Base-by-base conservation (phyloP, 352 stramenopile genomes). In the Stramenopiles sp. region DNA sequence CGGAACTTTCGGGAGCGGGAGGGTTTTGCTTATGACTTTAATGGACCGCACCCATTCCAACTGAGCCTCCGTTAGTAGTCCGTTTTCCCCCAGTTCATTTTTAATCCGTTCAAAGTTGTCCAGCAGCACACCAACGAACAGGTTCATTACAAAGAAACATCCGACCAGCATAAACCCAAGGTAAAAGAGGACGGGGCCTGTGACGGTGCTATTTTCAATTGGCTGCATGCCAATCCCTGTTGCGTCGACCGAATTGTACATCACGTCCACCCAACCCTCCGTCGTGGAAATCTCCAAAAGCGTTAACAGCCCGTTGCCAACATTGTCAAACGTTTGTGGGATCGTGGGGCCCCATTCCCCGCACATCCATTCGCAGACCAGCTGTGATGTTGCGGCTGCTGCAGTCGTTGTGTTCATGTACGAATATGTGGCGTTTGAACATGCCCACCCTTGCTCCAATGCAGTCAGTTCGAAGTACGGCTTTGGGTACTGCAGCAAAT, bases 31-130 rank as follows among this genome's bases (percentile, higher is more conserved):
- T n/a, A n/a, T n/a, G n/a, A n/a, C n/a, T n/a, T n/a, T n/a, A n/a
- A n/a, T n/a, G n/a, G n/a, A n/a, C n/a, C n/a, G n/a, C n/a, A n/a
- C n/a, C n/a, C n/a, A n/a, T n/a, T n/a, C n/a, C n/a, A n/a, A n/a
- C n/a, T n/a, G n/a, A n/a, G n/a, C n/a, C n/a, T n/a, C n/a, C n/a
- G n/a, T n/a, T n/a, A n/a, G n/a, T n/a, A n/a, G n/a, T n/a, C n/a
- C 4, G 30, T 18, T n/a, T n/a, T n/a, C n/a, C n/a, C n/a, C n/a
- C n/a, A n/a, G n/a, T n/a, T n/a, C n/a, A 0, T 78, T 81, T 43
- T 92, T 94, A 87, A 92, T 92, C 34, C 85, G 83, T 63, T 94
- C 93, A 76, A 96, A 97, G 74, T 94, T 94, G 74, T 96, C 90
- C 63, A 95, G 92, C 75, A 96, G 93, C 2, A 96, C 87, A 2